Evolutionary conservation across 2,329 filamentous ascomycete species (phyloP).

Genomic region (Zymoseptoria ardabiliae): DNA sequence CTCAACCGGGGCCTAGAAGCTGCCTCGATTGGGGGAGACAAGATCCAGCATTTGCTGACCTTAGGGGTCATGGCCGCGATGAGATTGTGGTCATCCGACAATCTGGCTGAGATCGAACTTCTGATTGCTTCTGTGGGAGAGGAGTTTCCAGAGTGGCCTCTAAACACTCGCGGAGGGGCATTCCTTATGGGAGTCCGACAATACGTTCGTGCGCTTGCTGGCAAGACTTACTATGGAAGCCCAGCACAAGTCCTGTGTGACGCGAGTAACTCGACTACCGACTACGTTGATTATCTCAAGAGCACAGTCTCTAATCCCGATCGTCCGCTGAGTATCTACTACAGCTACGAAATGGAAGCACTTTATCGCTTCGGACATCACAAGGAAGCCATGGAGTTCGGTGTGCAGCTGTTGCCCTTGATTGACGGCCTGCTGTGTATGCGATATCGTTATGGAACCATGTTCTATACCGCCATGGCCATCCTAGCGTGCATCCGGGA

Average conservation of each 20-base stretch:
- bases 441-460: slow-evolving; percentile 35
- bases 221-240: slow-evolving; percentile 55
- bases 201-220: slow-evolving; percentile 61
- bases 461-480: slow-evolving; percentile 38
- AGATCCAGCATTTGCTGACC: slow-evolving; percentile 63
- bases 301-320: slow-evolving; percentile 49
- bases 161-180: slow-evolving; percentile 63
- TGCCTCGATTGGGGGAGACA: slow-evolving; percentile 60
- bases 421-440: slow-evolving; percentile 39
- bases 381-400: slow-evolving; percentile 37
- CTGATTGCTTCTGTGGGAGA: slow-evolving; percentile 66
- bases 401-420: slow-evolving; percentile 35
- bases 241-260: slow-evolving; percentile 58
- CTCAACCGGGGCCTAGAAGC: slow-evolving; percentile 62
- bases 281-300: slow-evolving; percentile 49
- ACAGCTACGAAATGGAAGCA: slow-evolving; percentile 44
- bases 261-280: slow-evolving; percentile 52
- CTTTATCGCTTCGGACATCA: slow-evolving; percentile 39
- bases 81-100: slow-evolving; percentile 63
- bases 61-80: slow-evolving; percentile 60
- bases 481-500: slow-evolving; percentile 36
- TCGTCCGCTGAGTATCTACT: slow-evolving; percentile 60
- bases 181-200: slow-evolving; percentile 61
- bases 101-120: slow-evolving; percentile 60
- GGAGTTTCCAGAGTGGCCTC: slow-evolving; percentile 64